Evolutionary conservation across 2,329 filamentous ascomycete genomes (phyloP).

Genomic region (Diaporthe sp.): DNA sequence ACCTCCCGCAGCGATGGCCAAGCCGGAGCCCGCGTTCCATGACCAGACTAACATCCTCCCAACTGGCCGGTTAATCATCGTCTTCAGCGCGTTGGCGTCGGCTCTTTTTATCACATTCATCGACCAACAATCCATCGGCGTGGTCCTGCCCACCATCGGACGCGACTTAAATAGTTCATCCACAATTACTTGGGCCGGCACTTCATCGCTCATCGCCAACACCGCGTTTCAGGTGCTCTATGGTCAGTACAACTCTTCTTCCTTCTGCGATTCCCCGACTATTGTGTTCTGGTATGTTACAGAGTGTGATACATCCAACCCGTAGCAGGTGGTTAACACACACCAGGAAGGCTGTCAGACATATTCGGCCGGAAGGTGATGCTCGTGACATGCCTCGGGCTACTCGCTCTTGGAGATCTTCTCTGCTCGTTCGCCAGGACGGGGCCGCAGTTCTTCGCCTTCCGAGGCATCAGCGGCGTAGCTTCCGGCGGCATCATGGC

Average conservation of each 20-base stretch:
- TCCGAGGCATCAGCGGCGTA: slow-evolving; percentile 71
- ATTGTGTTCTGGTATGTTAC: not conserved
- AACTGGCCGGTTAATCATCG: slow-evolving; percentile 59
- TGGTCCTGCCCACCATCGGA: slow-evolving; percentile 64
- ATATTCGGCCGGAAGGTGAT: slow-evolving; percentile 72
- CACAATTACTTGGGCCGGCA: slow-evolving; percentile 69
- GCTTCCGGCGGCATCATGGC: slow-evolving; percentile 72
- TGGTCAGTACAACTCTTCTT: slow-evolving; percentile 48
- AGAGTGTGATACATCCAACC: not conserved
- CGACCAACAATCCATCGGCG: slow-evolving; percentile 68
- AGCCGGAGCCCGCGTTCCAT: slow-evolving; percentile 45
- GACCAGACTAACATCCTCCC: slow-evolving; percentile 71
- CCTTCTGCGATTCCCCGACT: not conserved
- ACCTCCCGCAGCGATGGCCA: slow-evolving; percentile 21
- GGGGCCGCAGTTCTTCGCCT: slow-evolving; percentile 70
- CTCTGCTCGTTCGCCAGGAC: slow-evolving; percentile 69
- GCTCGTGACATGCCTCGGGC: slow-evolving; percentile 63
- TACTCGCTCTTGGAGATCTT: slow-evolving; percentile 69
- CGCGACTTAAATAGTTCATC: slow-evolving; percentile 58
- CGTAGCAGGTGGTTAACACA: not conserved
- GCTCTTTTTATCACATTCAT: slow-evolving; percentile 67
- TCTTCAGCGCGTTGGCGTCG: slow-evolving; percentile 64
- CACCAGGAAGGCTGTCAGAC: slow-evolving; percentile 62
- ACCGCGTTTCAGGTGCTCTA: slow-evolving; percentile 76
- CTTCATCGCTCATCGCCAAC: slow-evolving; percentile 65